A percentile compares a stretch with the other conserved stretches of the same genome.
phyloP scores from a whole-genome alignment of 2,329 filamentous ascomycete species.

The Aspergillus carbonarius region DNA sequence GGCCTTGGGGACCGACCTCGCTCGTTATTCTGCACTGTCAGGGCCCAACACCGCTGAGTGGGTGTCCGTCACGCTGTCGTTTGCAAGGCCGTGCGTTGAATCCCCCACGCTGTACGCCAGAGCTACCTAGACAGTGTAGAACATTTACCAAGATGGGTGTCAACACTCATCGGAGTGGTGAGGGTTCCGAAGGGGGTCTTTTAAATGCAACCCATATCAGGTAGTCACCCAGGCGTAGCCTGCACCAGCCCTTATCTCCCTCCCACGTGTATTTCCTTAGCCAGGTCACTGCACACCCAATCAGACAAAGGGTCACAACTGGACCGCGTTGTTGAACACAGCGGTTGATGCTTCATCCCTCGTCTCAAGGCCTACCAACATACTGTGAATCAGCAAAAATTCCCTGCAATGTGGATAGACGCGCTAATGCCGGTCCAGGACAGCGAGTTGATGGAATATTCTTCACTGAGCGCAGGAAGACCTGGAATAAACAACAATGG shows the following conservation, averaged over 20 bases:
- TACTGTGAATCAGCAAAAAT: neutral
- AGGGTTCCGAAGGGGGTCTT: slow-evolving; percentile 24
- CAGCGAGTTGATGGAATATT: neutral
- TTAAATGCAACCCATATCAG: slow-evolving; percentile 55
- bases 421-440: neutral
- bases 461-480: neutral
- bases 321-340: slow-evolving; percentile 16
- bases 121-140: slow-evolving; percentile 51
- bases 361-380: slow-evolving; percentile 6
- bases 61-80: slow-evolving; percentile 55
- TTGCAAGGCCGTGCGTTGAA: slow-evolving; percentile 51
- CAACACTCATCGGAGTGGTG: neutral
- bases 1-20: slow-evolving; percentile 22
- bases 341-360: slow-evolving; percentile 19
- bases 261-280: slow-evolving; percentile 41
- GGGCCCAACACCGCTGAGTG: slow-evolving; percentile 46
- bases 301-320: slow-evolving; percentile 28
- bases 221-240: slow-evolving; percentile 51
- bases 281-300: slow-evolving; percentile 25
- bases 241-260: slow-evolving; percentile 21
- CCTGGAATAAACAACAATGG: neutral
- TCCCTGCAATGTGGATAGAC: neutral
- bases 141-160: slow-evolving; percentile 33
- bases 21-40: slow-evolving; percentile 43
- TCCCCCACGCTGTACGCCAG: slow-evolving; percentile 50